A percentile compares a stretch with the other conserved stretches of the same genome.
phyloP scores from a whole-genome alignment of 202 grass and related monocot species.

The Carex arenaria region DNA sequence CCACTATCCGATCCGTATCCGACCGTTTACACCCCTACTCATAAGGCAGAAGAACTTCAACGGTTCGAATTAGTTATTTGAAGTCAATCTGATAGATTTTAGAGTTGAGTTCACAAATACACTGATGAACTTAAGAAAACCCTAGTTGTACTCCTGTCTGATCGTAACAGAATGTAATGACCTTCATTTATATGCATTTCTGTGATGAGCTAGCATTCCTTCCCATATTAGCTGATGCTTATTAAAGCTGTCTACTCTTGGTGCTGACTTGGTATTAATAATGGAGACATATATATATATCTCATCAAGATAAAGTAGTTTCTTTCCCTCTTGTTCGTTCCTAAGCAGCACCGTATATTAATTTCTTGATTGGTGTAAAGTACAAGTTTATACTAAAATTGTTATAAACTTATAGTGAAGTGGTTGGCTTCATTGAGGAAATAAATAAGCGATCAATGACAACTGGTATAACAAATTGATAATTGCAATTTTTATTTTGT shows the following conservation, averaged over 20 bases:
- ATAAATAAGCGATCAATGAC: not conserved
- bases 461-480: too few relatives aligned
- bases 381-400: not conserved
- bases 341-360: not conserved
- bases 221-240: not conserved
- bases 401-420: not conserved
- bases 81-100: too few relatives aligned
- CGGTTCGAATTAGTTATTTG: too few relatives aligned
- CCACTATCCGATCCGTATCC: too few relatives aligned
- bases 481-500: too few relatives aligned
- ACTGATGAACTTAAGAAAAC: too few relatives aligned
- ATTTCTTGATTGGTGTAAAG: not conserved
- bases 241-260: not conserved
- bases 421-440: not conserved
- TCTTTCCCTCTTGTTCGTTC: not conserved
- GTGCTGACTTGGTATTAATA: not conserved
- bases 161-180: too few relatives aligned
- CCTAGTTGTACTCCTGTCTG: too few relatives aligned
- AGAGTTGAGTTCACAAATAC: too few relatives aligned
- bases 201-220: not conserved
- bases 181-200: not conserved
- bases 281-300: constrained; percentile 15
- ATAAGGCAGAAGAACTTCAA: too few relatives aligned
- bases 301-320: not conserved
- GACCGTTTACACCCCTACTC: too few relatives aligned